These are phyloP conservation scores for Colletotrichum truncatum DNA, from an alignment of 2,329 filamentous ascomycete species.

Conservation along the genomic window DNA sequence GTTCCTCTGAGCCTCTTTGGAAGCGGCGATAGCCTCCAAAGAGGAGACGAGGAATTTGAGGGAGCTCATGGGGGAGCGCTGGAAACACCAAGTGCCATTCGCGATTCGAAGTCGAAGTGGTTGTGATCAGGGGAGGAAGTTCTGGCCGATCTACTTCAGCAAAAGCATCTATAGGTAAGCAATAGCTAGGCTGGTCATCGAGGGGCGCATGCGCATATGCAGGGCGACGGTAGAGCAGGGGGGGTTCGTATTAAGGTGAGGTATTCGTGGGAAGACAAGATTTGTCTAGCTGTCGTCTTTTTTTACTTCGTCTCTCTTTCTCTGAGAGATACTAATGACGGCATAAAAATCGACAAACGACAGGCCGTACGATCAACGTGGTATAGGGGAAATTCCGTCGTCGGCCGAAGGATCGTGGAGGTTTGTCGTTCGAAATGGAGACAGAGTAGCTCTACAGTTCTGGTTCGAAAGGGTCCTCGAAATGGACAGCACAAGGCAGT, in stretches of 20 bases:
- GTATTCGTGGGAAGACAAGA: neutral
- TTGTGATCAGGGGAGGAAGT: constrained; percentile 5
- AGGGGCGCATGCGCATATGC: constrained; percentile 30
- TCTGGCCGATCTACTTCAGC: neutral
- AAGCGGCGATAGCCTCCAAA: constrained; percentile 88
- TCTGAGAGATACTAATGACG: no score
- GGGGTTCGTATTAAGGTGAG: constrained; percentile 12
- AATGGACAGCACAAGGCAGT: constrained; percentile 26
- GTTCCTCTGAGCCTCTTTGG: constrained; percentile 89
- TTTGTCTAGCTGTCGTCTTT: no score
- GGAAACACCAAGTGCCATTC: constrained; percentile 54
- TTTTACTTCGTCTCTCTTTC: no score
- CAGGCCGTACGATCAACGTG: neutral
- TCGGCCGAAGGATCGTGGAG: neutral
- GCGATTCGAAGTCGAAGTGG: constrained; percentile 28
- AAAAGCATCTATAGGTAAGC: constrained; percentile 13
- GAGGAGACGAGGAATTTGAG: constrained; percentile 96
- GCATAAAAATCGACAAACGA: neutral
- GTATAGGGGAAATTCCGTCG: neutral
- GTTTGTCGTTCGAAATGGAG: constrained; percentile 29
- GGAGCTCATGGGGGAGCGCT: constrained; percentile 80
- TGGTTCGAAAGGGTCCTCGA: constrained; percentile 13
- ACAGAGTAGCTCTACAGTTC: neutral
- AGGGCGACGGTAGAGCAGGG: constrained; percentile 17
- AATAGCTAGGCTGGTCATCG: constrained; percentile 20